Evolutionary conservation across 108 stramenopile species (phyloP).

Genomic region (Parietichytrium sp.): DNA sequence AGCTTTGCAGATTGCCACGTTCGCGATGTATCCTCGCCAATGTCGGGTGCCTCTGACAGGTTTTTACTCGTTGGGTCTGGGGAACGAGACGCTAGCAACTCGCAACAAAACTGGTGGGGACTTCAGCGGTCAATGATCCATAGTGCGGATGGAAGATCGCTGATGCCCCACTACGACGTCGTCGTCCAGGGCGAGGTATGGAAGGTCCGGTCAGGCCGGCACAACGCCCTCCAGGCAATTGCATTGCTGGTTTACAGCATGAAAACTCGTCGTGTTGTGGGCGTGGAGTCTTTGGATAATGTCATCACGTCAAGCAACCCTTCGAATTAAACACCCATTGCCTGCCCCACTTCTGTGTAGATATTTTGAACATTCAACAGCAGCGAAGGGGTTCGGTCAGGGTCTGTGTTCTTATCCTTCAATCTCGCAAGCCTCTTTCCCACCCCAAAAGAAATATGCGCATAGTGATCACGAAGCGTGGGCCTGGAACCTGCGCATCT

Average conservation of each 20-base stretch:
- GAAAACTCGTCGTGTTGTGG: neutral
- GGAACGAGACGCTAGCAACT: no score
- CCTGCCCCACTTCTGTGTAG: no score
- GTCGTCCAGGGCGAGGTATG: neutral
- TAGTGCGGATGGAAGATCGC: neutral
- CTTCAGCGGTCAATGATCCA: slow-evolving; percentile 1
- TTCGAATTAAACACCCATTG: no score
- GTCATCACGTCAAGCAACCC: no score
- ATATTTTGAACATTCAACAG: no score
- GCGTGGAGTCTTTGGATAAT: neutral
- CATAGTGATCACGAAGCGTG: no score
- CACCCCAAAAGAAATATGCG: no score
- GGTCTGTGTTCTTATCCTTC: no score
- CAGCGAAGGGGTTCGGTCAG: no score
- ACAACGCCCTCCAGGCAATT: slow-evolving; percentile 22
- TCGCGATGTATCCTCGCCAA: neutral
- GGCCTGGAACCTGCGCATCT: no score
- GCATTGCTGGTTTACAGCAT: slow-evolving; percentile 10
- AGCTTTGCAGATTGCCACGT: neutral
- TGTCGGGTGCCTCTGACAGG: neutral
- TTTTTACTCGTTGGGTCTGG: no score
- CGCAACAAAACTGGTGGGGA: slow-evolving; percentile 3
- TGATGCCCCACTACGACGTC: neutral
- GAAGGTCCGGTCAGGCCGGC: slow-evolving; percentile 14
- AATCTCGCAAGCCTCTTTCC: no score